Conservation (phyloP, 2,329 filamentous ascomycete species). For the Alternaria triticimaculans region DNA sequence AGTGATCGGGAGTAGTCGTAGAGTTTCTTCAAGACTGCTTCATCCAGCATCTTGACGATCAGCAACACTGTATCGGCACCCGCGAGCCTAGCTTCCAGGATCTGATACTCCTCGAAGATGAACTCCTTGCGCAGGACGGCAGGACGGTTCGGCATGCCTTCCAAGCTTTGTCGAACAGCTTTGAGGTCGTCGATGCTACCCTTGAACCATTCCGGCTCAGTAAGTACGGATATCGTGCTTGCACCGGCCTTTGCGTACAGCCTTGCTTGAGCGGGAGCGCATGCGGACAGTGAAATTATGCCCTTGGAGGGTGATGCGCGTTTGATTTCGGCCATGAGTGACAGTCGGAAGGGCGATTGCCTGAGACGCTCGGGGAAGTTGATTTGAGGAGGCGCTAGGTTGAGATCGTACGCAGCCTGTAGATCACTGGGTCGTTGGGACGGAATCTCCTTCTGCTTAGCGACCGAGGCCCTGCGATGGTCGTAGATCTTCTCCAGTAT, state of each 20-base stretch:
- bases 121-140: conserved; percentile 96
- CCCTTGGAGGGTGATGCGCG: conserved; percentile 96
- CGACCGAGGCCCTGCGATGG: conserved; percentile 76
- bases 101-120: conserved; percentile 97
- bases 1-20: conserved; percentile 89
- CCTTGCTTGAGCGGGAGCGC: conserved; percentile 86
- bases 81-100: conserved; percentile 88
- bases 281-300: conserved; percentile 85
- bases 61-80: conserved; percentile 94
- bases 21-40: conserved; percentile 73
- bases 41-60: conserved; percentile 97
- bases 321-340: conserved; percentile 97
- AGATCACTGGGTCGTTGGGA: conserved; percentile 84
- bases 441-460: conserved; percentile 81
- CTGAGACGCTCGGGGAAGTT: conserved; percentile 79
- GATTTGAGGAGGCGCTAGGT: conserved; percentile 82
- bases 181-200: conserved; percentile 93
- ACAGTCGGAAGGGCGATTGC: conserved; percentile 84
- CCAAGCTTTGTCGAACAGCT: conserved; percentile 84
- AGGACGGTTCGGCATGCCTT: conserved; percentile 89
- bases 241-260: conserved; percentile 93
- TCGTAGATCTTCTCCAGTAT: conserved; percentile 92
- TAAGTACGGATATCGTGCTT: conserved; percentile 97
- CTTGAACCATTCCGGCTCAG: conserved; percentile 99
- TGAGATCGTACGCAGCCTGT: conserved; percentile 84